A percentile compares a stretch with the other conserved stretches of the same genome.
phyloP scores from a whole-genome alignment of 2,329 filamentous ascomycete species.

The Clarireedia homoeocarpa region DNA sequence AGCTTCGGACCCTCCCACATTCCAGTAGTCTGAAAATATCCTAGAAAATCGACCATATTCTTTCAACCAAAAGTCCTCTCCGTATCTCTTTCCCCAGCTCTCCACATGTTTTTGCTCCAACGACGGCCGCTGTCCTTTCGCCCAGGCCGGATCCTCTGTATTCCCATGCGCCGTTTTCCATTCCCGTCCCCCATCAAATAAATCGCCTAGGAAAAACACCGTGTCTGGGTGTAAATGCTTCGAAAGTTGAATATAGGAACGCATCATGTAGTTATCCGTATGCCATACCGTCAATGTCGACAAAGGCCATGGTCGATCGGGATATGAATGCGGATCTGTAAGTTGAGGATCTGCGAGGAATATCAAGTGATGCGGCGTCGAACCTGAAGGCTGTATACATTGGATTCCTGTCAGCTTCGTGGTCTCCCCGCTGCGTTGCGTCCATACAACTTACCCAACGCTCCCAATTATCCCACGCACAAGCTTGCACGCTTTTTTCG shows the following conservation, averaged over 20 bases:
- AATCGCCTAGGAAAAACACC: conserved; percentile 82
- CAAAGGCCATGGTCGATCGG: conserved; percentile 63
- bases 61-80: conserved; percentile 72
- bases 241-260: conserved; percentile 75
- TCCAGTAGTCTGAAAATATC: conserved; percentile 72
- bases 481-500: conserved; percentile 58
- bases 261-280: conserved; percentile 84
- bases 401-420: conserved; percentile 15
- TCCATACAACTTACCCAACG: conserved; percentile 60
- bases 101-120: conserved; percentile 50
- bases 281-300: conserved; percentile 59
- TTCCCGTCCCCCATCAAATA: conserved; percentile 93
- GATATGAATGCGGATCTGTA: conserved; percentile 68
- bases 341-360: conserved; percentile 67
- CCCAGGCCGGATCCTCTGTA: conserved; percentile 53
- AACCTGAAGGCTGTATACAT: conserved; percentile 56
- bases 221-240: conserved; percentile 72
- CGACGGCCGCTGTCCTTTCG: conserved; percentile 40
- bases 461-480: conserved; percentile 85
- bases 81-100: conserved; percentile 67
- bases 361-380: conserved; percentile 68
- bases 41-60: conserved; percentile 82
- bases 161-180: conserved; percentile 68
- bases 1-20: conserved; percentile 45
- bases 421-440: background rate